Evolutionary conservation across 495 filamentous ascomycete genomes (phyloP), one percentile per base, ranked within the genome.

Genomic region (Penicillium parvum): DNA sequence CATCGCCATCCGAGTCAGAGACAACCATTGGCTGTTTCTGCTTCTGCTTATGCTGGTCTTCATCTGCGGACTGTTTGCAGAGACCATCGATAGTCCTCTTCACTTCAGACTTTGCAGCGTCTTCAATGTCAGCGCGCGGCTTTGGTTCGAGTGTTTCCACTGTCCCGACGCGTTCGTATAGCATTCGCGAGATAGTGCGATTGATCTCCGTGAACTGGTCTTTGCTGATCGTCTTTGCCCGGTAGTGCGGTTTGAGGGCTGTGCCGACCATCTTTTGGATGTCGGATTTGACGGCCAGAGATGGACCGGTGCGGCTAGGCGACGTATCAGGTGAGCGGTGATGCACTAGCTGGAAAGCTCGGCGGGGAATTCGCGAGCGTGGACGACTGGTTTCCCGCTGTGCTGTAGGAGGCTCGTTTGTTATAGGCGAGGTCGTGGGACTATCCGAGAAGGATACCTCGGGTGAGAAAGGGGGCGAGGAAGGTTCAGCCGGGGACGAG

Each of bases 131-230:
- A 23, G 74, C 72, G 46, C 76, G 75, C 26, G 76, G 72, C 9
- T 77, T 73, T 7, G 77, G 69, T 22, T 79, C 74, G 7, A 84
- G 60, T 3, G 66, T 62, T n/a, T 75, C 71, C 1, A 72, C 69
- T 32, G 83, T 80, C 5, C 76, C 78, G 10, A 90, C 79, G 26
- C 80, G 78, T 27, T 94, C 85, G 58, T 96, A 96, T n/a, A 96
- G 66, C 64, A 78, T 83, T 12, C 86, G 78, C 10, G 85, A 92
- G 18, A 95, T 79, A 25, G 79, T 82, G 32, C 88, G 80, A 59
- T 95, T 95, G 65, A 95, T 90, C 32, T 82, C 78, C 4, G 83
- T 90, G 65, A 87, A 96, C 60, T 95, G 84, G 28, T 94, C 83
- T 52, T 86, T 82, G 22, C 81, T 82, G 7, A 96, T 68, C 32